Evolutionary conservation across 2,329 filamentous ascomycete genomes (phyloP).

Genomic region (Calonectria honghensis): DNA sequence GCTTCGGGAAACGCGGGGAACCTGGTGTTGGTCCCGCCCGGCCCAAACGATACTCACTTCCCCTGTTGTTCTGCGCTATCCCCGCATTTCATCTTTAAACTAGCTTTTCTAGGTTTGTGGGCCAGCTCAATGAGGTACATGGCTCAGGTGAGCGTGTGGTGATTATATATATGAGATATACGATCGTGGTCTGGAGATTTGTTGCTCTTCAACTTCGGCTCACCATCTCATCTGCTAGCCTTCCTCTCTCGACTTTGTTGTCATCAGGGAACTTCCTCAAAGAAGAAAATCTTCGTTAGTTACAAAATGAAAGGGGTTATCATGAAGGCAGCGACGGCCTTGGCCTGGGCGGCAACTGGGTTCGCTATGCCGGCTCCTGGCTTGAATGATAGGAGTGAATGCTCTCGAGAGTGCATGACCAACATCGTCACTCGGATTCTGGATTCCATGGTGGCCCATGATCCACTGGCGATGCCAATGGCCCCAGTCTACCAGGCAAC

Average conservation of each 20-base stretch:
- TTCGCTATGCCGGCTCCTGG: conserved; percentile 20
- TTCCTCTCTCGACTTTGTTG: neutral
- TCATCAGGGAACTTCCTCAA: neutral
- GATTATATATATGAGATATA: neutral
- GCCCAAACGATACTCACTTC: neutral
- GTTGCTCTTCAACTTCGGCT: neutral
- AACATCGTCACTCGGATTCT: conserved; percentile 31
- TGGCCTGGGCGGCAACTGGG: conserved; percentile 17
- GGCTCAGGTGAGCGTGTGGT: neutral
- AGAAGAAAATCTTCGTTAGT: neutral
- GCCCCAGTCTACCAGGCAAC: conserved; percentile 34
- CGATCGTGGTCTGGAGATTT: neutral
- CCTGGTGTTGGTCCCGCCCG: neutral
- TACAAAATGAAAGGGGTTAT: conserved; percentile 10
- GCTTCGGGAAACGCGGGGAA: neutral
- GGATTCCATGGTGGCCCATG: conserved; percentile 34
- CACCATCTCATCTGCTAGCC: neutral
- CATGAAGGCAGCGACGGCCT: conserved; percentile 5
- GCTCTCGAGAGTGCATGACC: conserved; percentile 28
- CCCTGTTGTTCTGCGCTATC: neutral
- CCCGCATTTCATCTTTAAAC: neutral
- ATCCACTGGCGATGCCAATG: conserved; percentile 29
- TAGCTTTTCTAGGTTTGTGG: neutral
- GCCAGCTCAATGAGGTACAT: neutral
- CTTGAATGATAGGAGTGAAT: conserved; percentile 9